Evolutionary conservation across 192 early-diverging fungal genomes (phyloP).

Genomic region (Phlyctochytrium bullatum): DNA sequence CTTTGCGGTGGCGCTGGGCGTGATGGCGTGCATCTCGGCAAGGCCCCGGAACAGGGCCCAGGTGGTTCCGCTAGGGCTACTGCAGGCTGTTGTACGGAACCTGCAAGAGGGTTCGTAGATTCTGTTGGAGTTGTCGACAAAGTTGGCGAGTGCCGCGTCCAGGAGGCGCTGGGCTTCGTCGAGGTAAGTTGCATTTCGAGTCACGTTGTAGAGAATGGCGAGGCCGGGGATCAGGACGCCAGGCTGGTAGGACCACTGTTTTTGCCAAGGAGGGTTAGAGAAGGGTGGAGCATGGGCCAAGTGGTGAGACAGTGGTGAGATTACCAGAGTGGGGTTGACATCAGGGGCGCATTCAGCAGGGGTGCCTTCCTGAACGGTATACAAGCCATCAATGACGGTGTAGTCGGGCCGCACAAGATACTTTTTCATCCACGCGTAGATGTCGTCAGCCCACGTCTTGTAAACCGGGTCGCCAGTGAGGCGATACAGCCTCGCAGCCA

Average conservation of each 20-base stretch:
- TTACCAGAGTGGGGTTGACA: no score
- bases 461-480: constrained; percentile 34
- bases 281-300: no score
- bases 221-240: constrained; percentile 18
- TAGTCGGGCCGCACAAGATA: no score
- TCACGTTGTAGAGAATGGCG: constrained; percentile 13
- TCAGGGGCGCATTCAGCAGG: no score
- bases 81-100: background rate
- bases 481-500: constrained; percentile 33
- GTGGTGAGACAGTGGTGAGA: no score
- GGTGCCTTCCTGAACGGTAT: no score
- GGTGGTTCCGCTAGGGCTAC: constrained; percentile 7
- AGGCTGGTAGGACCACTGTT: constrained; percentile 24
- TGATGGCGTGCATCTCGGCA: constrained; percentile 13
- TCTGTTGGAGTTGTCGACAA: background rate
- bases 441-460: constrained; percentile 18
- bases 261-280: no score
- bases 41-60: constrained; percentile 20
- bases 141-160: background rate
- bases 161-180: constrained; percentile 17
- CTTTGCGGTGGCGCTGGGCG: no score
- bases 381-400: no score
- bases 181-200: constrained; percentile 12
- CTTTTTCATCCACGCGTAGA: constrained; percentile 43
- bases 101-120: background rate